Base-by-base conservation (phyloP, 2,329 filamentous ascomycete genomes). In the Dactylonectria estremocensis region DNA sequence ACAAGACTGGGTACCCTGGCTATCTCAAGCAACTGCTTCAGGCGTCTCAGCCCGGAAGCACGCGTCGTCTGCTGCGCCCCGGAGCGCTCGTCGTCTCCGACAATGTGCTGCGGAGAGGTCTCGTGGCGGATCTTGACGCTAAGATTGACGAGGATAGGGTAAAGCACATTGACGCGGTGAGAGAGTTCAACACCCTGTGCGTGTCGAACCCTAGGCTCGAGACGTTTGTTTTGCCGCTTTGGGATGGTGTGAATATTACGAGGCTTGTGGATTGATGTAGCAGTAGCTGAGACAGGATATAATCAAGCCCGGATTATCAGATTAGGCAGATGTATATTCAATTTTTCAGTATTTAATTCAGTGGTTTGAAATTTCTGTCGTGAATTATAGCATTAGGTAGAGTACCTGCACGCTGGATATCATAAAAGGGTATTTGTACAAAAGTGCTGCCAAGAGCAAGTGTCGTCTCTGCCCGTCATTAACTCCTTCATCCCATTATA, bases 1-100 rank as follows among this genome's bases (percentile, higher is more conserved):
- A 88, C 64, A 88, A 88, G 78, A 78, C 80, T 0, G 84, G 83
- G n/a, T 88, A 88, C 72, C 82, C 83, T 0, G 74, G 72, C 7
- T 88, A 88, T 74, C 79, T 88, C 43, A 74, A 78, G 20, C 78
- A 82, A 33, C 82, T 88, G 60, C 79, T 88, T 14, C 79, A 78
- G 18, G 74, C 77, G 55, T 88, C 86, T 5, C 73, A 72, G 55
- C 80, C 85, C 2, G 81, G 79, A 2, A 68, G 70, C 6, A 18
- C 74, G 3, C 72, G 69, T 14, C 82, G 85, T 7, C 80, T 89
- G 28, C 80, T 89, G 45, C 81, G 83, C 1, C 75, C 81, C 9
- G 85, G 84, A 8, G 87, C 85, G 0, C 77, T 89, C 63, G 85
- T 89, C 66, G 78, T 89, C 14, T 86, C 85, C 1, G 88, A 89